Evolutionary conservation across 2,329 filamentous ascomycete species (phyloP).

Genomic region (Ascochyta clinopodiicola): DNA sequence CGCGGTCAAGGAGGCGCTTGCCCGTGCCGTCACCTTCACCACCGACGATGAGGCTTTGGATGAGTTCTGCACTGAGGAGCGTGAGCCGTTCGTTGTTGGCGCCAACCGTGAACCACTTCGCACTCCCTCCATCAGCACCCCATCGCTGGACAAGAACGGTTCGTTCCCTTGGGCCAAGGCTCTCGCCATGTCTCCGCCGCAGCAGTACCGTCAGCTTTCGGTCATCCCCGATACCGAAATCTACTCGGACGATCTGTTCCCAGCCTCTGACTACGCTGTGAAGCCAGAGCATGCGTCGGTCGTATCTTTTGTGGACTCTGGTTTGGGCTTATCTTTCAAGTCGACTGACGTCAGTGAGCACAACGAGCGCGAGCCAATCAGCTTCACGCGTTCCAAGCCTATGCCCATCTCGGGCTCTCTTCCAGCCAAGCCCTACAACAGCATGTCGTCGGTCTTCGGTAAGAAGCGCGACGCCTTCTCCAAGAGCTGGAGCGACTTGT

Average conservation of each 20-base stretch:
- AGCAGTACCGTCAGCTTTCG: slow-evolving; percentile 80
- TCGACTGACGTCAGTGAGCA: slow-evolving; percentile 58
- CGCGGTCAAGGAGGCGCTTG: slow-evolving; percentile 77
- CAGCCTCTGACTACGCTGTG: slow-evolving; percentile 76
- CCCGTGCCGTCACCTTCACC: slow-evolving; percentile 87
- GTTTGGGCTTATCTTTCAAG: slow-evolving; percentile 80
- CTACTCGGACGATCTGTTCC: slow-evolving; percentile 85
- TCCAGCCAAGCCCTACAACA: slow-evolving; percentile 68
- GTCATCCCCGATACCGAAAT: slow-evolving; percentile 80
- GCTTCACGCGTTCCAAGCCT: slow-evolving; percentile 68
- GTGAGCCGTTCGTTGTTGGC: slow-evolving; percentile 75
- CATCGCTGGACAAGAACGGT: slow-evolving; percentile 74
- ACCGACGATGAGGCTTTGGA: slow-evolving; percentile 89
- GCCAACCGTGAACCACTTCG: slow-evolving; percentile 94
- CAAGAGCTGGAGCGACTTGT: slow-evolving; percentile 99
- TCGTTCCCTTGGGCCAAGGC: slow-evolving; percentile 96
- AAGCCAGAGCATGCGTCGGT: slow-evolving; percentile 80
- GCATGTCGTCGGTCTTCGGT: slow-evolving; percentile 81
- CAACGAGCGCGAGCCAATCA: slow-evolving; percentile 48
- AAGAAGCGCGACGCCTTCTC: slow-evolving; percentile 80
- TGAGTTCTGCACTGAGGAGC: slow-evolving; percentile 88
- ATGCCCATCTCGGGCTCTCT: slow-evolving; percentile 82
- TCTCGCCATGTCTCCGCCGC: slow-evolving; percentile 75
- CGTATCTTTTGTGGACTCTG: slow-evolving; percentile 84
- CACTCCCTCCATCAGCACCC: slow-evolving; percentile 92